These are phyloP conservation scores for Neurospora crassa DNA, from an alignment of 2,329 filamentous ascomycete genomes.

Conservation along the genomic window DNA sequence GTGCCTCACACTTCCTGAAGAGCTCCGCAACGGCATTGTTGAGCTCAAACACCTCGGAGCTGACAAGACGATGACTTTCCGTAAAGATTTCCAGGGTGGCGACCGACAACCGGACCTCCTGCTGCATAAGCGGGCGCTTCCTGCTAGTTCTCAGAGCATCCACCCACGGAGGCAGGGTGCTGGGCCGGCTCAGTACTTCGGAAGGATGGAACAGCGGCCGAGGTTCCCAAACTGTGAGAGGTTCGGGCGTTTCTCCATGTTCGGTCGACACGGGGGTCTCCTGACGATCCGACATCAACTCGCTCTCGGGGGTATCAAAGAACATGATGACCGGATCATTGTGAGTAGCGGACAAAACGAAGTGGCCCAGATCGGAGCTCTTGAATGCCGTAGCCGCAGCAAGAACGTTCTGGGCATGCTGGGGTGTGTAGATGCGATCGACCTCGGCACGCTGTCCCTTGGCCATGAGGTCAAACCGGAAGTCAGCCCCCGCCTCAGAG, in stretches of 20 bases:
- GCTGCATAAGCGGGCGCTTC: slow-evolving; percentile 41
- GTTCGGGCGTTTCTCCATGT: slow-evolving; percentile 28
- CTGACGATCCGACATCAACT: slow-evolving; percentile 28
- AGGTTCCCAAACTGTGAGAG: slow-evolving; percentile 48
- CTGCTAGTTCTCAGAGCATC: slow-evolving; percentile 35
- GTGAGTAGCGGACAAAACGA: slow-evolving; percentile 49
- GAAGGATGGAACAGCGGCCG: slow-evolving; percentile 58
- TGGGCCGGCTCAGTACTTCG: slow-evolving; percentile 47
- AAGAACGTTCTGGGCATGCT: slow-evolving; percentile 38
- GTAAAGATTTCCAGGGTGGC: slow-evolving; percentile 63
- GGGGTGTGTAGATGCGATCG: slow-evolving; percentile 48
- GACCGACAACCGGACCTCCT: slow-evolving; percentile 60
- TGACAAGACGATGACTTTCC: slow-evolving; percentile 61
- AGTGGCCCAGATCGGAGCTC: slow-evolving; percentile 55
- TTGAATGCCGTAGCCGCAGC: slow-evolving; percentile 44
- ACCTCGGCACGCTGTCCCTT: slow-evolving; percentile 46
- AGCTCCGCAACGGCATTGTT: slow-evolving; percentile 63
- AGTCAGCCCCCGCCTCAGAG: slow-evolving; percentile 49
- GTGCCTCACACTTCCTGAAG: slow-evolving; percentile 59
- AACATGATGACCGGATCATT: slow-evolving; percentile 48
- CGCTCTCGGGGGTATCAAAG: slow-evolving; percentile 49
- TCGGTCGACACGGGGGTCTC: slow-evolving; percentile 30
- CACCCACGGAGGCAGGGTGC: slow-evolving; percentile 37
- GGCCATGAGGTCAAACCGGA: slow-evolving; percentile 50
- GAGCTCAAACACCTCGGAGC: slow-evolving; percentile 58